phyloP scores from a whole-genome alignment of 176 grass and related monocot genomes.

The Avena atlantica region DNA sequence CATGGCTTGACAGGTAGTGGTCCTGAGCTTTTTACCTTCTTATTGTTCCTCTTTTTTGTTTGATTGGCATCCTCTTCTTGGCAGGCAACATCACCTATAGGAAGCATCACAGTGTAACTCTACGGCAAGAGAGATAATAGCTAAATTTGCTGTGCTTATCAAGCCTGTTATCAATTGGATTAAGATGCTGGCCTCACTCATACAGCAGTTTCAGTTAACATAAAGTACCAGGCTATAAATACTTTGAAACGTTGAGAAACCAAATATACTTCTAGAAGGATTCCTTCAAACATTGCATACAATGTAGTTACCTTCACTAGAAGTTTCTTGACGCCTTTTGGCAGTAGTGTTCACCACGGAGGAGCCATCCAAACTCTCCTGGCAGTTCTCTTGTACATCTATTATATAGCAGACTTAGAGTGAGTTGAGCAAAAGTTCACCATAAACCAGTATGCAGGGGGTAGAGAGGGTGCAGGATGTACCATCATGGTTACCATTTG shows the following conservation, averaged over 20 bases:
- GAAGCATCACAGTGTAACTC: constrained; percentile 7
- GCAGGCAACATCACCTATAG: constrained; percentile 47
- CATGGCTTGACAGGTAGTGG: constrained; percentile 58
- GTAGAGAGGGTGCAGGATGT: background rate
- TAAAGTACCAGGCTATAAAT: background rate
- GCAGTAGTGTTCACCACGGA: constrained; percentile 38
- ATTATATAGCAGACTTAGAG: constrained; percentile 34
- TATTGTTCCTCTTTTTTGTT: constrained; percentile 68
- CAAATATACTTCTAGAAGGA: constrained; percentile 27
- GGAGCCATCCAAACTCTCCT: constrained; percentile 46
- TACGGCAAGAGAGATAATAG: constrained; percentile 22
- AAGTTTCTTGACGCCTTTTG: constrained; percentile 72
- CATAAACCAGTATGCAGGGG: constrained; percentile 3
- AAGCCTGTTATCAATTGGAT: constrained; percentile 12
- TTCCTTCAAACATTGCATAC: constrained; percentile 18
- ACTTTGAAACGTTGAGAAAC: constrained; percentile 24
- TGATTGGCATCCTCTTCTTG: constrained; percentile 51
- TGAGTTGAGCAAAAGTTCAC: constrained; percentile 34
- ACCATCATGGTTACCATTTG: constrained; percentile 55
- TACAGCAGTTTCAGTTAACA: constrained; percentile 24
- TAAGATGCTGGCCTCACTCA: constrained; percentile 25
- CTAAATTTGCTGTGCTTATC: background rate
- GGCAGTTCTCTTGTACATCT: constrained; percentile 46
- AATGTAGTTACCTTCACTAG: constrained; percentile 60
- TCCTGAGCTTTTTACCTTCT: constrained; percentile 66